These are phyloP conservation scores for Pseudogymnoascus pannorum DNA, from an alignment of 2,329 filamentous ascomycete genomes.

Conservation along the genomic window DNA sequence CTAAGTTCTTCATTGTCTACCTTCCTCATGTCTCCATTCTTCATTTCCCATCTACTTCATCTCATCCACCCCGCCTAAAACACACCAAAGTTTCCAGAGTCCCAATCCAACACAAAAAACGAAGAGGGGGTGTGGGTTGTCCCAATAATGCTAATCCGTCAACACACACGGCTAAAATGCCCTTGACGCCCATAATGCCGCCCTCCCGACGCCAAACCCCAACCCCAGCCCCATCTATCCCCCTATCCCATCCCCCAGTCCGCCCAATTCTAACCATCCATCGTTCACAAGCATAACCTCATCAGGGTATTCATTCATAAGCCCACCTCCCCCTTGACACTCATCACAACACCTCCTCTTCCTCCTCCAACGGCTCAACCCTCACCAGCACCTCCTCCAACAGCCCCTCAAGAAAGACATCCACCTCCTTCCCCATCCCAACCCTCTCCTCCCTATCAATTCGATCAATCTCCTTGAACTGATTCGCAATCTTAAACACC, in stretches of 20 bases:
- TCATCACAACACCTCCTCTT: constrained; percentile 35
- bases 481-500: constrained; percentile 72
- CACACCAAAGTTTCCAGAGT: not conserved
- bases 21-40: not conserved
- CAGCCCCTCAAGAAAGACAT: constrained; percentile 82
- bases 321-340: not conserved
- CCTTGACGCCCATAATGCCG: not conserved
- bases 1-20: not conserved
- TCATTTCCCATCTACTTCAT: not conserved
- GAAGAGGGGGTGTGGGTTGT: no score
- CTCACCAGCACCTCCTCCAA: constrained; percentile 89
- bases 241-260: not conserved
- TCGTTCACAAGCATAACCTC: not conserved
- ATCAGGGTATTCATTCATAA: not conserved
- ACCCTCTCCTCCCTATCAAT: constrained; percentile 82
- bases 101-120: not conserved
- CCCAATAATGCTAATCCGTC: not conserved
- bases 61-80: not conserved
- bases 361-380: constrained; percentile 79
- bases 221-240: not conserved
- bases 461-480: constrained; percentile 85
- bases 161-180: constrained; percentile 4
- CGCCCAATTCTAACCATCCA: not conserved
- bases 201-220: not conserved
- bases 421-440: constrained; percentile 87